Evolutionary conservation across 257 asterid genomes (phyloP), one percentile per base, ranked within the genome.

Genomic region (Handroanthus guayacan): DNA sequence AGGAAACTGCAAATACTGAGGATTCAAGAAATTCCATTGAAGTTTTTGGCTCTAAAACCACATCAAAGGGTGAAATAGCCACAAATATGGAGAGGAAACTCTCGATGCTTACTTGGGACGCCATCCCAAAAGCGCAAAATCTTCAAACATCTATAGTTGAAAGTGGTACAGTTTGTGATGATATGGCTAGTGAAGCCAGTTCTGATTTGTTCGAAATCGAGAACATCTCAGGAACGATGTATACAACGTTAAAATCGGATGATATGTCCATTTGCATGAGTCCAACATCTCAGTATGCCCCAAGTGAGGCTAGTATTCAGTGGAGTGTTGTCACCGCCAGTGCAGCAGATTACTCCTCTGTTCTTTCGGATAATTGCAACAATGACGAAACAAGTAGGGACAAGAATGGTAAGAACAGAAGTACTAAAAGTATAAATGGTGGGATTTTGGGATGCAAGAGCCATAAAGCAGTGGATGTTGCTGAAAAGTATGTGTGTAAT

Each of bases 261-360:
- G 75, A 71, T 67, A 18, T 79, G 69, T 74, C 84, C 6, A 69
- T 82, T 37, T 88, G 86, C 56, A 63, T 76, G 80, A 83, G 82
- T 44, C 75, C 75, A 2, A 74, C 82, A 2, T 75, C 86, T 2
- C 82, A 61, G 20, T 86, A 86, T 16, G 88, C 88, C 2, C 93
- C 90, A 12, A 88, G 93, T 1, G 88, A 88, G 82, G 88, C 84
- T 58, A 88, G 91, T 61, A 82, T 88, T 11, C 84, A 88, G 60
- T 86, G 91, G 93, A 88, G 91, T 52, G 89, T 86, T 52, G 81
- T 88, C 60, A 88, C 91, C 0, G 91, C 91, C 9, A 88, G 91
- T 69, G 89, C 87, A 5, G 88, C 88, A 4, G 91, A 83, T 78
- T 83, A 75, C 74, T 78, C 89, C 6, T 82, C 86, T 0, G 80